Conservation (phyloP, 768 basidiomycete genomes). For the Suillus americanus region DNA sequence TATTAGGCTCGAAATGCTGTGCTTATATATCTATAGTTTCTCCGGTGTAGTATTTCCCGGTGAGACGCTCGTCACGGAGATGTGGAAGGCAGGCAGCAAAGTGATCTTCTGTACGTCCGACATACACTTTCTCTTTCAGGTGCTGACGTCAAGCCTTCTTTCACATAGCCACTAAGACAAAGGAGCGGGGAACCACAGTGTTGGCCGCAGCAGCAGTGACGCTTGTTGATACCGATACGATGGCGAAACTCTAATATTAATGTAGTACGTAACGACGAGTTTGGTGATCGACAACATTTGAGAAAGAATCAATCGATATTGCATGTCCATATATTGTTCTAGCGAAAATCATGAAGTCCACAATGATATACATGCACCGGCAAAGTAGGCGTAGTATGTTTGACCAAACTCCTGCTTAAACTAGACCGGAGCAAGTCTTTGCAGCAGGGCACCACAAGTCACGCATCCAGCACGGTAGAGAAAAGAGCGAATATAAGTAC, state of each 20-base stretch:
- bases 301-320: background rate
- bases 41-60: conserved; percentile 92
- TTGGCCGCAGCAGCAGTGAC: conserved; percentile 85
- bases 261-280: background rate
- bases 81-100: conserved; percentile 96
- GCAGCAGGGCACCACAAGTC: background rate
- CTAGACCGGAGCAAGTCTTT: background rate
- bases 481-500: background rate
- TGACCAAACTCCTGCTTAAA: background rate
- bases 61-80: conserved; percentile 91
- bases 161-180: conserved; percentile 74
- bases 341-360: background rate
- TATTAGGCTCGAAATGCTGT: conserved; percentile 1
- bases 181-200: conserved; percentile 74
- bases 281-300: background rate
- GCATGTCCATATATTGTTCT: background rate
- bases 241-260: conserved; percentile 56
- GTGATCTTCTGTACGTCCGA: conserved; percentile 82
- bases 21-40: conserved; percentile 50
- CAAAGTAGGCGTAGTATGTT: background rate
- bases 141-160: background rate
- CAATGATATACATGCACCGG: background rate
- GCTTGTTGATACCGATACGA: conserved; percentile 45
- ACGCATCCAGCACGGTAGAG: background rate
- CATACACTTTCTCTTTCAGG: background rate